phyloP scores from a whole-genome alignment of 2,329 filamentous ascomycete genomes.

The Claviceps cyperi region DNA sequence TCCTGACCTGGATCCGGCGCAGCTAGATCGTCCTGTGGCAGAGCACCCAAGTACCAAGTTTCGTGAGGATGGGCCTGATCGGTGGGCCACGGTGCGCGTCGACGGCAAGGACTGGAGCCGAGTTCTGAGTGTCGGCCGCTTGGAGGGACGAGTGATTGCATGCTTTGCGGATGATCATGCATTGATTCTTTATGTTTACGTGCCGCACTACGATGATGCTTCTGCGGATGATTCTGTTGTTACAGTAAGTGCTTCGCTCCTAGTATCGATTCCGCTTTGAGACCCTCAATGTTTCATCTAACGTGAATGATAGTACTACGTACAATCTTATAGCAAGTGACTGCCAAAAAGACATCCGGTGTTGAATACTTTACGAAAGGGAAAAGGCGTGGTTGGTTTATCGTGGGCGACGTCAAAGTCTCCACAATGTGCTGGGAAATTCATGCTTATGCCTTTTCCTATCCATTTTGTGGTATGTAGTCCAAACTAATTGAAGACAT shows the following conservation, averaged over 20 bases:
- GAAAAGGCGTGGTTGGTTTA: not conserved
- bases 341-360: not conserved
- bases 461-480: too few species aligned
- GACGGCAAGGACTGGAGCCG: constrained; percentile 90
- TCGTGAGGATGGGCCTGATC: constrained; percentile 59
- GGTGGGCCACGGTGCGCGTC: constrained; percentile 79
- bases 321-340: constrained; percentile 25
- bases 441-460: too few species aligned
- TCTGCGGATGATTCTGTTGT: constrained; percentile 56
- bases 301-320: constrained; percentile 23
- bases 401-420: not conserved
- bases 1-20: constrained; percentile 68
- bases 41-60: constrained; percentile 75
- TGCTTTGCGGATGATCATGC: constrained; percentile 75
- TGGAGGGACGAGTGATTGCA: constrained; percentile 85
- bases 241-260: constrained; percentile 38
- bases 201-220: constrained; percentile 55
- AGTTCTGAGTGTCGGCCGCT: constrained; percentile 79
- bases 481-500: too few species aligned
- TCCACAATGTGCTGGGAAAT: not conserved
- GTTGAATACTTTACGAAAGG: not conserved
- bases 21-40: constrained; percentile 56
- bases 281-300: constrained; percentile 8
- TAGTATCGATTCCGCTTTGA: not conserved
- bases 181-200: constrained; percentile 69